A percentile compares a stretch with the other conserved stretches of the same genome.
These are phyloP conservation scores for Calonectria montana DNA, from an alignment of 2,329 filamentous ascomycete genomes.

Conservation along the genomic window DNA sequence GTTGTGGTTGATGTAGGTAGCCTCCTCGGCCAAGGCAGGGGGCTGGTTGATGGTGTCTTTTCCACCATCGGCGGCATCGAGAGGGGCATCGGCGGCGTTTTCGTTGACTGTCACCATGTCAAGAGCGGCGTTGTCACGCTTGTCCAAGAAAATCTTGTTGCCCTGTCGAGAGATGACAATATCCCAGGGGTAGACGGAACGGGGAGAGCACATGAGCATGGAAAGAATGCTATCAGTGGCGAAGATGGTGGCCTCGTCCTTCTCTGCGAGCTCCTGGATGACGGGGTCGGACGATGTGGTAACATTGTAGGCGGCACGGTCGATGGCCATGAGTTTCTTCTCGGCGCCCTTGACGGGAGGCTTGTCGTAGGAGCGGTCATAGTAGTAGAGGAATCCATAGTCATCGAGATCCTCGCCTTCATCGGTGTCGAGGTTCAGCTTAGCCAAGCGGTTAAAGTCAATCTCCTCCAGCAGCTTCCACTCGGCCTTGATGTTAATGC, in stretches of 20 bases:
- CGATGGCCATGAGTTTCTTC: slow-evolving; percentile 87
- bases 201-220: slow-evolving; percentile 98
- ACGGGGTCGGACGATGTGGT: slow-evolving; percentile 96
- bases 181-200: slow-evolving; percentile 98
- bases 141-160: slow-evolving; percentile 98
- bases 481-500: slow-evolving; percentile 94
- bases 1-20: slow-evolving; percentile 99
- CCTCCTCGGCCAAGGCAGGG: slow-evolving; percentile 91
- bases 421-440: slow-evolving; percentile 95
- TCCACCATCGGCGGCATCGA: slow-evolving; percentile 91
- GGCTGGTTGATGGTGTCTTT: slow-evolving; percentile 97
- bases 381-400: slow-evolving; percentile 98
- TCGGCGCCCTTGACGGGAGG: slow-evolving; percentile 88
- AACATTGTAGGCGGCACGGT: slow-evolving; percentile 97
- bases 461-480: slow-evolving; percentile 98
- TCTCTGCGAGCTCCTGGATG: slow-evolving; percentile 96
- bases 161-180: slow-evolving; percentile 92
- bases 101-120: slow-evolving; percentile 99
- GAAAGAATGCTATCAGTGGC: slow-evolving; percentile 97
- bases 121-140: slow-evolving; percentile 92
- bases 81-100: slow-evolving; percentile 93
- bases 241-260: slow-evolving; percentile 96
- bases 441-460: slow-evolving; percentile 93
- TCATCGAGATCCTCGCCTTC: slow-evolving; percentile 95
- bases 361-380: slow-evolving; percentile 96